Conservation (phyloP, 192 early-diverging fungal genomes). For the Gigaspora rosea region DNA sequence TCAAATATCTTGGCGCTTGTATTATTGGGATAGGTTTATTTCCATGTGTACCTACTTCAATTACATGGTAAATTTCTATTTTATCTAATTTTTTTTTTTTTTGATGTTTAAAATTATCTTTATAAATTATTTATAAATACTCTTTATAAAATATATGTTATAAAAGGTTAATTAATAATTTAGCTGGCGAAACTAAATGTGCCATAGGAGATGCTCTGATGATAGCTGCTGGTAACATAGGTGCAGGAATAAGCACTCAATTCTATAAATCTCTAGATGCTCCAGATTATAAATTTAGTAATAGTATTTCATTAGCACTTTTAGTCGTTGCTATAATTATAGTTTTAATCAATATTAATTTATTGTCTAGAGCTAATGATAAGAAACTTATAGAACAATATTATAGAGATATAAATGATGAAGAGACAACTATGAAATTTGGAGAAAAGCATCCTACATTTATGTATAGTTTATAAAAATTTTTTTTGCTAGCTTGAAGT, state of each 20-base stretch:
- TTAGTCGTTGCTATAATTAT: too few species aligned
- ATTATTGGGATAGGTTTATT: background rate
- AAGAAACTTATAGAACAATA: too few species aligned
- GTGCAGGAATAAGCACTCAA: slow-evolving; percentile 73
- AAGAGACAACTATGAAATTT: too few species aligned
- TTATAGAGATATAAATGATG: too few species aligned
- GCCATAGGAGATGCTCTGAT: slow-evolving; percentile 66
- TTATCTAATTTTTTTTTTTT: slow-evolving; percentile 32
- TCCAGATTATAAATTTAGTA: too few species aligned
- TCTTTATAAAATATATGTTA: slow-evolving; percentile 47
- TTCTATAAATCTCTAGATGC: slow-evolving; percentile 47
- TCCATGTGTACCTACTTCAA: slow-evolving; percentile 26
- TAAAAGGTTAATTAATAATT: slow-evolving; percentile 68
- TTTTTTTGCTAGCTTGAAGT: too few species aligned
- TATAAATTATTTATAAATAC: slow-evolving; percentile 14
- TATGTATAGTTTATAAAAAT: too few species aligned
- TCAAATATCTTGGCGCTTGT: background rate
- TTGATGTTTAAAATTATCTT: slow-evolving; percentile 37
- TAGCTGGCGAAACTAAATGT: slow-evolving; percentile 72
- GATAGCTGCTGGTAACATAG: slow-evolving; percentile 71
- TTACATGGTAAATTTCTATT: slow-evolving; percentile 51
- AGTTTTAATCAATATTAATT: too few species aligned
- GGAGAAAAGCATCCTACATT: too few species aligned
- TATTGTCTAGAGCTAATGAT: too few species aligned
- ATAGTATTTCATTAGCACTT: too few species aligned